Base-by-base conservation (phyloP, 805 yeast genomes). In the Teunomyces atbi region DNA sequence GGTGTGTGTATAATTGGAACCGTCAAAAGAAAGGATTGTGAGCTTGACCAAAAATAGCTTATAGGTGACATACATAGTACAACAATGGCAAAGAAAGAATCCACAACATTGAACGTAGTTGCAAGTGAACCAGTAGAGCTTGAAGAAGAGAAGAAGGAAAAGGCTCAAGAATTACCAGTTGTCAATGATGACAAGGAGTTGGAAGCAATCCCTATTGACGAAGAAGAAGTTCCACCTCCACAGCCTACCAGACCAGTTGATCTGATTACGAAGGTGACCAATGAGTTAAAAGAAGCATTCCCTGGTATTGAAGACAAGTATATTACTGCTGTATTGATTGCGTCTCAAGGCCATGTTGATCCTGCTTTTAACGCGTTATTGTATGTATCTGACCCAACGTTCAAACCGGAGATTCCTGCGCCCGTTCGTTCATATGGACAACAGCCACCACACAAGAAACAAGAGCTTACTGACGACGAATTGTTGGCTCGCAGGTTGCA, bases 281-380 rank as follows among this genome's bases (percentile, higher is more conserved):
- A 76, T 42, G 84, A 88, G 35, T 73, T 92, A 51, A 74, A 76
- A 55, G 96, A 89, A 18, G 97, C 97, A 0, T 92, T 92, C 64
- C 98, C 99, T 1, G 69, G 73, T 13, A 66, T 82, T 19, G 96
- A 89, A 35, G 86, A 78, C 26, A 79, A 82, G 50, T 79, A 83
- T 56, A 74, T 89, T 51, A 81, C 83, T 45, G 90, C 96, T 23
- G 84, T 89, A 1, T 71, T 91, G 46, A 87, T 94, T 61, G 98
- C 98, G 2, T 82, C 96, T 15, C 80, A 77, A 41, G 96, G 96
- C 23, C 73, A 78, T 41, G 62, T 89, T 37, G 97, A 89, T 56
- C 83, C 87, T 1, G 96, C 97, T 1, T 92, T 92, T 71, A 86
- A 85, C 63, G 97, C 97, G 0, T 71, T 91, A 57, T 71, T 92